Conservation (phyloP, 768 basidiomycete species). For the Butyriboletus loyo region DNA sequence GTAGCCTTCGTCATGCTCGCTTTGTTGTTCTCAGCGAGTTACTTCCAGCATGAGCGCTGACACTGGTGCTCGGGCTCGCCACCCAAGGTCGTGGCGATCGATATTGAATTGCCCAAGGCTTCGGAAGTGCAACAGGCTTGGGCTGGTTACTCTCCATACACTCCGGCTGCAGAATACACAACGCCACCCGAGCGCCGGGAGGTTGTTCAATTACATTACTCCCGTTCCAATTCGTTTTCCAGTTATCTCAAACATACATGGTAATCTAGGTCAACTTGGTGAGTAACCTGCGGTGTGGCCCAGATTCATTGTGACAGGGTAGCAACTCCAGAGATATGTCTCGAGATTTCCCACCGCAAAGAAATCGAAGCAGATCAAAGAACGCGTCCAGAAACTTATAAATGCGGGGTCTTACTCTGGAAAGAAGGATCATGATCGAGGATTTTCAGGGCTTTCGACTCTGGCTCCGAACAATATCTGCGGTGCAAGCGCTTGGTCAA, state of each 20-base stretch:
- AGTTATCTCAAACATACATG: not conserved
- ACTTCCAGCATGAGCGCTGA: constrained; percentile 12
- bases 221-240: not conserved
- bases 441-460: constrained; percentile 41
- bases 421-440: constrained; percentile 34
- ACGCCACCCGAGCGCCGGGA: constrained; percentile 47
- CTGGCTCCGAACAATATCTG: constrained; percentile 49
- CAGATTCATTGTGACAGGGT: constrained; percentile 2
- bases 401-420: constrained; percentile 44
- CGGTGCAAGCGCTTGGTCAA: constrained; percentile 53
- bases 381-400: constrained; percentile 53
- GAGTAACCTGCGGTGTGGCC: not conserved
- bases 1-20: constrained; percentile 13
- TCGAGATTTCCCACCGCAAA: constrained; percentile 68
- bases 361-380: constrained; percentile 40
- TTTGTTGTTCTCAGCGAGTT: constrained; percentile 12
- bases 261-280: constrained; percentile 29
- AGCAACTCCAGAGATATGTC: constrained; percentile 76
- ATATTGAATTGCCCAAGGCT: constrained; percentile 15
- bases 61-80: not conserved
- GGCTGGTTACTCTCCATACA: constrained; percentile 64
- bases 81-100: not conserved
- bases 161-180: constrained; percentile 43
- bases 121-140: constrained; percentile 40
- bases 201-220: constrained; percentile 49